These are phyloP conservation scores for Elsinoe necatrix DNA, from an alignment of 2,329 filamentous ascomycete genomes.

Conservation along the genomic window DNA sequence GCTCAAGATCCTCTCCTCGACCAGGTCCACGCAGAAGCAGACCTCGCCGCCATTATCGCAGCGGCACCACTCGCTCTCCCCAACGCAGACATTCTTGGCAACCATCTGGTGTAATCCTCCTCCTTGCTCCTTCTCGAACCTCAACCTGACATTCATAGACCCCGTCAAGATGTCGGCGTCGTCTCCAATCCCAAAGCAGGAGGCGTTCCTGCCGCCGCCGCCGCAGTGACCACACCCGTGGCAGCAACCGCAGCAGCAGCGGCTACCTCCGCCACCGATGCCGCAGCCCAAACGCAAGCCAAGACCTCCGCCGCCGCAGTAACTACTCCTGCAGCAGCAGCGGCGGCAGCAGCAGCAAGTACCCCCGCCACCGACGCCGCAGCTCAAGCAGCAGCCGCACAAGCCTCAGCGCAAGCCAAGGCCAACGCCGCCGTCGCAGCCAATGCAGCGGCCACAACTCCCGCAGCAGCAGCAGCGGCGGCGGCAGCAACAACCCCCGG, in stretches of 20 bases:
- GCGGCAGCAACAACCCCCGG: not conserved
- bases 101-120: not conserved
- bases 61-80: not conserved
- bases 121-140: not conserved
- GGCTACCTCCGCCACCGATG: not conserved
- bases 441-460: not conserved
- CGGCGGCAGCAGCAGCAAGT: not conserved
- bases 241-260: constrained; percentile 4
- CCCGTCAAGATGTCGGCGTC: constrained; percentile 14
- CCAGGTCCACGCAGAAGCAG: not conserved
- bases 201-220: not conserved
- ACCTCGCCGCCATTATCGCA: not conserved
- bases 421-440: constrained; percentile 13
- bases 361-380: not conserved
- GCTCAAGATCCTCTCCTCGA: not conserved
- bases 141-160: not conserved
- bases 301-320: constrained; percentile 9
- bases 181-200: constrained; percentile 16
- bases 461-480: not conserved
- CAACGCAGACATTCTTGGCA: not conserved
- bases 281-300: not conserved
- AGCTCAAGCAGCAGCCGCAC: not conserved
- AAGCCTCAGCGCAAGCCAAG: not conserved
- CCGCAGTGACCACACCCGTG: not conserved
- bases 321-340: not conserved